Evolutionary conservation across 345 rosid species (phyloP).

Genomic region (Dimocarpus longan): DNA sequence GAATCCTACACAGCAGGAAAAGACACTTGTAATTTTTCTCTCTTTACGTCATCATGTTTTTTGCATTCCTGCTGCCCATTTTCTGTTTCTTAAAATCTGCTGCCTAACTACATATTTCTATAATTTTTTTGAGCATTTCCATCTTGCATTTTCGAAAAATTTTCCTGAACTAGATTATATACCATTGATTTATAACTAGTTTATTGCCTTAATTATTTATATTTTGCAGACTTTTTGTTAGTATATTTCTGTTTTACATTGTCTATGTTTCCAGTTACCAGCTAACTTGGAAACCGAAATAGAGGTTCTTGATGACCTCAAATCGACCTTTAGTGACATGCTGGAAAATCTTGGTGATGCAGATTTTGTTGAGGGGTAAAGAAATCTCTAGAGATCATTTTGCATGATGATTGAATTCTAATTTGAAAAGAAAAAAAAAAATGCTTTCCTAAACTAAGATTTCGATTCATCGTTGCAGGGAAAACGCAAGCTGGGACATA

Average conservation of each 20-base stretch:
- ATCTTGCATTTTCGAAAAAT: neutral
- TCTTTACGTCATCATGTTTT: conserved; percentile 14
- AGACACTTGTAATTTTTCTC: conserved; percentile 45
- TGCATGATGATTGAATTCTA: neutral
- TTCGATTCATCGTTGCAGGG: conserved; percentile 43
- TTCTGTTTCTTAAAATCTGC: neutral
- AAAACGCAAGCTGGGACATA: conserved; percentile 57
- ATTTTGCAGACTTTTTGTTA: neutral
- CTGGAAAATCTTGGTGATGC: conserved; percentile 61
- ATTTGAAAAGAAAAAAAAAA: neutral
- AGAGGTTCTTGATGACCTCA: conserved; percentile 64
- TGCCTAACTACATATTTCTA: neutral
- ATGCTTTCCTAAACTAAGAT: neutral
- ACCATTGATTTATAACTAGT: neutral
- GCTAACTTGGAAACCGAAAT: conserved; percentile 58
- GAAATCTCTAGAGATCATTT: neutral
- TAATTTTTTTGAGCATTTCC: neutral
- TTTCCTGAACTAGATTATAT: neutral
- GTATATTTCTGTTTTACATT: conserved; percentile 10
- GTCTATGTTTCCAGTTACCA: conserved; percentile 41
- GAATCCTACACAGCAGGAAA: conserved; percentile 9
- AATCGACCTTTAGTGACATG: conserved; percentile 59
- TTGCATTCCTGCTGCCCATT: neutral
- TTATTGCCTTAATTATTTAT: neutral
- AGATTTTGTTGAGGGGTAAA: conserved; percentile 51